Percentiles rank a stretch among this genome's conserved stretches.
These are phyloP conservation scores for Astraeus odoratus DNA, from an alignment of 768 basidiomycete species.

Conservation along the genomic window DNA sequence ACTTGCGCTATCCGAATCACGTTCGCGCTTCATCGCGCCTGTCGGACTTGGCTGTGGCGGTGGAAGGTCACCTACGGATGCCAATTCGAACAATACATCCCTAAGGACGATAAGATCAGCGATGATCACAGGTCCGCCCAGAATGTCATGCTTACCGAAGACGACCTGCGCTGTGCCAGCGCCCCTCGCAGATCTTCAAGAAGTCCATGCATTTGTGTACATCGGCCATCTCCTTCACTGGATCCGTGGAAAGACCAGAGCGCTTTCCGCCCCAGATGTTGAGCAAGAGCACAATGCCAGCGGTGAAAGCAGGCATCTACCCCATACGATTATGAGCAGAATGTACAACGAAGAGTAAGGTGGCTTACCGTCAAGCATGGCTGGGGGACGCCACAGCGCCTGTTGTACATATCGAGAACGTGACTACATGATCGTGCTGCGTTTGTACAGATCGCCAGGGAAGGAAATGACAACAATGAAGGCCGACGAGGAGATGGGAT, in stretches of 20 bases:
- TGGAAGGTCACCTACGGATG: constrained; percentile 64
- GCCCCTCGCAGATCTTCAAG: constrained; percentile 29
- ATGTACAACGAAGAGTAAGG: neutral
- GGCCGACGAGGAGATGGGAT: constrained; percentile 59
- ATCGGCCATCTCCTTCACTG: constrained; percentile 41
- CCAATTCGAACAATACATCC: constrained; percentile 69
- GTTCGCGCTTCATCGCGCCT: constrained; percentile 53
- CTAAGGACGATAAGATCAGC: constrained; percentile 27
- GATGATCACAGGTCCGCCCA: neutral
- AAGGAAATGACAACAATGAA: constrained; percentile 42
- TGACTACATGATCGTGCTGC: constrained; percentile 72
- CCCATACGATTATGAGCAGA: neutral
- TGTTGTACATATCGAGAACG: constrained; percentile 54
- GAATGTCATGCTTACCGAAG: constrained; percentile 33
- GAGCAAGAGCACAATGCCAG: constrained; percentile 47
- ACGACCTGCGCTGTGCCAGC: constrained; percentile 44
- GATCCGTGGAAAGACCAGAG: constrained; percentile 34
- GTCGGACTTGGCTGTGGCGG: constrained; percentile 50
- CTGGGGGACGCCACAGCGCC: constrained; percentile 21
- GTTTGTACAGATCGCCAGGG: constrained; percentile 81
- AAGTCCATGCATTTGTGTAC: constrained; percentile 43
- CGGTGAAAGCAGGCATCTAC: constrained; percentile 38
- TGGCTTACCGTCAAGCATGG: constrained; percentile 26
- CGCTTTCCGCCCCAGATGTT: constrained; percentile 50
- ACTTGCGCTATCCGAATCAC: constrained; percentile 42